phyloP scores from a whole-genome alignment of 208 protist species.

The Herpetomonas tarakana region DNA sequence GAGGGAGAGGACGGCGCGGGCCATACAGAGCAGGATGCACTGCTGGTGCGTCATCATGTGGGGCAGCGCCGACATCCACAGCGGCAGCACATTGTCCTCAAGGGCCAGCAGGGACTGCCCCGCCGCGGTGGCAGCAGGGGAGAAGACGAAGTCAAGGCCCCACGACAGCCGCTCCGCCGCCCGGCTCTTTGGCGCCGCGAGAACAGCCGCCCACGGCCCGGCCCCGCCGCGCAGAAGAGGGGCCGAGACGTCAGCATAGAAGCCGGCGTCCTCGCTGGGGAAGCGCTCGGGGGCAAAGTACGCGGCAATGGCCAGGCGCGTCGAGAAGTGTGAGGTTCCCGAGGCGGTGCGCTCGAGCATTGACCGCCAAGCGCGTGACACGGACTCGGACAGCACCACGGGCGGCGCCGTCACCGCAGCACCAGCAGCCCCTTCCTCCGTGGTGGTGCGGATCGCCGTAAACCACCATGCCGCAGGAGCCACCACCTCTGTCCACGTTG shows the following conservation, averaged over 20 bases:
- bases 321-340: not conserved
- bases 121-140: not conserved
- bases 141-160: not conserved
- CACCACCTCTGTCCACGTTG: conserved; percentile 13
- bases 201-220: not conserved
- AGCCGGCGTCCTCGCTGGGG: not conserved
- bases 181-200: conserved; percentile 1
- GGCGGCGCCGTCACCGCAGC: too few species aligned
- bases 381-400: too few species aligned
- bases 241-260: not conserved
- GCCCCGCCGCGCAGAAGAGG: not conserved
- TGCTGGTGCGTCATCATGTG: conserved; percentile 59
- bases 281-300: not conserved
- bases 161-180: not conserved
- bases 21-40: conserved; percentile 59
- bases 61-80: conserved; percentile 20
- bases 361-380: too few species aligned
- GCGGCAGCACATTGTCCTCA: conserved; percentile 20
- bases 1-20: conserved; percentile 18
- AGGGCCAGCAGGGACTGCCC: conserved; percentile 3
- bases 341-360: too few species aligned
- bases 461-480: conserved; percentile 8
- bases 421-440: not conserved
- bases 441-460: conserved; percentile 12
- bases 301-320: not conserved